A percentile compares a stretch with the other conserved stretches of the same genome.
phyloP scores from a whole-genome alignment of 1,284 basidiomycete genomes.

The Spongiforma sp. region DNA sequence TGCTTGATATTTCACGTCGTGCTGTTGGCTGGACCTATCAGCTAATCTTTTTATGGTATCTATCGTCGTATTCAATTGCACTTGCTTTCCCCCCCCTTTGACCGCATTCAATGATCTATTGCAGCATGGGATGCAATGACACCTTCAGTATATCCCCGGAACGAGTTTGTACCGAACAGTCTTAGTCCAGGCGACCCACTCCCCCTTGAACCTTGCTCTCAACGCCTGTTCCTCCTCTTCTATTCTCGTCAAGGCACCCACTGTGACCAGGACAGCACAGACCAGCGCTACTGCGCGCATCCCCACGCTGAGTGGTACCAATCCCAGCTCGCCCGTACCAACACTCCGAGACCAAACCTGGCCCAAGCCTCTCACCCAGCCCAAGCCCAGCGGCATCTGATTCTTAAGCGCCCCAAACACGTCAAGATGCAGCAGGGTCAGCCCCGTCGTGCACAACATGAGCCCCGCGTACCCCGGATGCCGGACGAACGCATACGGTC shows the following conservation, averaged over 20 bases:
- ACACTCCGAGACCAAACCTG: neutral
- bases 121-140: neutral
- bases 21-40: constrained; percentile 7
- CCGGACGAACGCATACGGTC: constrained; percentile 34
- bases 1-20: neutral
- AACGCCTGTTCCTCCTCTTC: constrained; percentile 17
- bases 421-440: constrained; percentile 13
- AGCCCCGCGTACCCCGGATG: constrained; percentile 39
- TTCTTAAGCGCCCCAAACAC: neutral
- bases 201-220: constrained; percentile 17
- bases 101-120: neutral
- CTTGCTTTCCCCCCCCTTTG: neutral
- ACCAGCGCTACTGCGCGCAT: constrained; percentile 17
- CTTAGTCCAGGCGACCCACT: constrained; percentile 28
- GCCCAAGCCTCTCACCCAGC: too few relatives aligned
- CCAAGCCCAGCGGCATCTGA: too few relatives aligned
- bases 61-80: neutral
- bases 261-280: constrained; percentile 5
- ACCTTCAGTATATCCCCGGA: constrained; percentile 28
- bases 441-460: constrained; percentile 17
- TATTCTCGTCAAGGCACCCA: constrained; percentile 19
- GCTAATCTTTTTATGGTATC: neutral
- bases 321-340: too few relatives aligned
- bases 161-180: constrained; percentile 24
- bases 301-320: neutral